Evolutionary conservation across 1,139 yeast genomes (phyloP), one percentile per base, ranked within the genome.

Genomic region (Sugiyamaella paludigena): DNA sequence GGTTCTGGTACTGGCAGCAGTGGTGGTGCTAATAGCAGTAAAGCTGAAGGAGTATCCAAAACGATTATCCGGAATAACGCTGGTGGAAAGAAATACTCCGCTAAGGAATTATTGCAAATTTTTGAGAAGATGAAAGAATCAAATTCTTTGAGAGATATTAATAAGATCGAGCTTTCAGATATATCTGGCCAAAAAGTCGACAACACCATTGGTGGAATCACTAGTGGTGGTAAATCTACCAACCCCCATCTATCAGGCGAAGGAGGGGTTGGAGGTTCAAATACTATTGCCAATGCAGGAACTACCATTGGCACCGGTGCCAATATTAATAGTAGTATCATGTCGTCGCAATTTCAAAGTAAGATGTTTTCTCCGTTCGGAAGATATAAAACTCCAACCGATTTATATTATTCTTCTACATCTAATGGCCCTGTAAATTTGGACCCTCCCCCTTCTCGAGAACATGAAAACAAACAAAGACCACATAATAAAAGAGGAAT

Each of bases 31-130:
- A 12, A 12, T 30, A 30, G 33, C 33, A 30, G 30, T 19, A 19
- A 28, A n/a, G 7, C 7, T 11, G 13, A 24, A 9, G 12, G 28
- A 12, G 29, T 10, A 12, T n/a, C 43, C 13, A 15, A 34, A 16
- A 28, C 43, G 2, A 26, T 35, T 12, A 40, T 49, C 13, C 45
- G 48, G n/a, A 43, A 34, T 33, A 49, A 49, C 39, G 48, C 47
- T 13, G 48, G 58, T n/a, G 68, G 70, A 15, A 53, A 56, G 34
- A 59, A 53, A 42, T 81, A 81, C 57, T 61, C 78, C 11, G 69
- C 80, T 64, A 74, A 76, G 32, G 81, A 81, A 54, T 76, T 81
- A 55, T 72, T 81, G 52, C 69, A 73, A 34, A 76, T 81, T 15
- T 81, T 82, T 78, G 66, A 71, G 31, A 69, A 72, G 34, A 71